Conservation (phyloP, 2,329 filamentous ascomycete species). For the Ophiocordyceps unilateralis region DNA sequence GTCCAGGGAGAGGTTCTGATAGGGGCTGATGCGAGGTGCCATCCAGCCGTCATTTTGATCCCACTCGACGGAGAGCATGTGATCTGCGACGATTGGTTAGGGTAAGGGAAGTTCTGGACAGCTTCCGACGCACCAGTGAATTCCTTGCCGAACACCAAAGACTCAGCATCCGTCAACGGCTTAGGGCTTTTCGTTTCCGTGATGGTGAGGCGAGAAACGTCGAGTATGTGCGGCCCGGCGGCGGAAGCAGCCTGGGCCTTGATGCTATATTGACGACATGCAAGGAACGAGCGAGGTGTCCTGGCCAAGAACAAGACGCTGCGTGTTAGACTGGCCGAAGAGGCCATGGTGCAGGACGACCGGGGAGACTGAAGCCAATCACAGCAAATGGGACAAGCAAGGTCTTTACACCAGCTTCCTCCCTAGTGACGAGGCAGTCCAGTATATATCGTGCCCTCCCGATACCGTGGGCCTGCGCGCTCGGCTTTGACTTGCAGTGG, state of each 20-base stretch:
- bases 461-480: too few relatives aligned
- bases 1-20: slow-evolving; percentile 93
- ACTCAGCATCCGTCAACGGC: slow-evolving; percentile 52
- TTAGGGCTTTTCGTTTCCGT: slow-evolving; percentile 63
- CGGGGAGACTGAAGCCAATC: neutral
- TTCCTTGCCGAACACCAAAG: slow-evolving; percentile 75
- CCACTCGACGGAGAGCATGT: slow-evolving; percentile 96
- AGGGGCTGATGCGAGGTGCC: slow-evolving; percentile 68
- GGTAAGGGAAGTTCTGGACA: neutral
- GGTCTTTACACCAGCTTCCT: neutral
- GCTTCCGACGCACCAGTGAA: slow-evolving; percentile 53
- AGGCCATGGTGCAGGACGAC: slow-evolving; percentile 8
- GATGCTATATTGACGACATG: slow-evolving; percentile 30
- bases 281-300: slow-evolving; percentile 17
- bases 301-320: slow-evolving; percentile 15
- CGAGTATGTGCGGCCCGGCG: slow-evolving; percentile 47
- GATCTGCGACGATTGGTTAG: slow-evolving; percentile 40
- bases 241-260: slow-evolving; percentile 30
- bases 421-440: neutral
- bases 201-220: slow-evolving; percentile 60
- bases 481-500: too few relatives aligned
- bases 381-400: too few relatives aligned
- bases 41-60: slow-evolving; percentile 71
- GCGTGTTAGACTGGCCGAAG: slow-evolving; percentile 13
- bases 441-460: neutral